Evolutionary conservation across 2,329 filamentous ascomycete genomes (phyloP), one percentile per base, ranked within the genome.

Genomic region (Penicillium sp.): DNA sequence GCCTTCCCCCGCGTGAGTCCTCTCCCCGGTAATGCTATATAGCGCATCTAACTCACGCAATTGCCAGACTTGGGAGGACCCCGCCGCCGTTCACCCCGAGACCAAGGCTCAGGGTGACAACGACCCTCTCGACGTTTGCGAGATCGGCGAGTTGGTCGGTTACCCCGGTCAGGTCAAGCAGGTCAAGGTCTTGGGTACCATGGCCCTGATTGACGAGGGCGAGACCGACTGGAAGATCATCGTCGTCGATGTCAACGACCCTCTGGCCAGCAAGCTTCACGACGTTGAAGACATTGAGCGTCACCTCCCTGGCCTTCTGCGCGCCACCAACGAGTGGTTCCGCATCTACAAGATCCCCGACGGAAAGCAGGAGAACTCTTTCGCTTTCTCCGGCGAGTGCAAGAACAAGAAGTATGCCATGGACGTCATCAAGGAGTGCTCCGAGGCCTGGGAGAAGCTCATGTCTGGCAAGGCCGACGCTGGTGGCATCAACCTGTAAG

Each of bases 191-290:
- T 89, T 99, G 61, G 94, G 94, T 77, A 91, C 97, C 74, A 99
- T 99, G 94, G 94, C 94, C 65, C 86, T 99, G 64, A 89, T 99
- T 62, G 94, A 99, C 70, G 94, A 99, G 85, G 94, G 95, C 77
- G 94, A 99, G 87, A 99, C 94, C 62, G 94, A 99, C 85, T 99
- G 94, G 94, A 99, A 99, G 87, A 90, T 99, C 81, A 97, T 99
- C 69, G 94, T 97, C 78, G 95, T 99, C 73, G 94, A 99, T 74
- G 80, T 96, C 75, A 96, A 97, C 80, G 94, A 99, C 81, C 93
- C 94, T 65, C 84, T 99, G 61, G 94, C 94, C 52, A 79, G 89
- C 71, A 96, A 96, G 85, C 88, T 99, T 74, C 93, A 99, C 81
- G 93, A 97, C 76, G 87, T 97, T 60, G 94, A 97, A 85, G 94